A percentile compares a stretch with the other conserved stretches of the same genome.
Conservation (phyloP, 805 yeast genomes). For the Starmerella geochares region DNA sequence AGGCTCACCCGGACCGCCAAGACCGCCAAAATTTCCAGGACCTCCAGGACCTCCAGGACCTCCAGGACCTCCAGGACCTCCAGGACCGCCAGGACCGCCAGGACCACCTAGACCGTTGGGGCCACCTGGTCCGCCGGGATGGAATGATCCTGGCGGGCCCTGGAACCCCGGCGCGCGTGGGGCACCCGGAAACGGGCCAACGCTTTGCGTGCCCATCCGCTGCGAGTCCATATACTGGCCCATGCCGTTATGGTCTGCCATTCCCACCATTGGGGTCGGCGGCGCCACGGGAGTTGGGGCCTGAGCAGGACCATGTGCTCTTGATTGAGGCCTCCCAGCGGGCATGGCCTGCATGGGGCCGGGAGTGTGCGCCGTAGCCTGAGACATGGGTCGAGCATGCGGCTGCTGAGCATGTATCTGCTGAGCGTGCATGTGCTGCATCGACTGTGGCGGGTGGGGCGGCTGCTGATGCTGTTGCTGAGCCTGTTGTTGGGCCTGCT, state of each 20-base stretch:
- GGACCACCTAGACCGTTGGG: not conserved
- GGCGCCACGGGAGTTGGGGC: not conserved
- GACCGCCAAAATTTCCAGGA: not conserved
- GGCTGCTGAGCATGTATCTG: too few species aligned
- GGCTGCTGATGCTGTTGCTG: not conserved
- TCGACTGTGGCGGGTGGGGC: not conserved
- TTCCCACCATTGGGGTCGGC: not conserved
- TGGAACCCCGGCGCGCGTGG: not conserved
- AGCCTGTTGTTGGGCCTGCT: not conserved
- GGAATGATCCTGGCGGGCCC: not conserved
- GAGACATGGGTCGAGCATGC: not conserved
- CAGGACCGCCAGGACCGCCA: not conserved
- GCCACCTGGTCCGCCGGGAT: not conserved
- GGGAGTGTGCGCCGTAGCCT: not conserved
- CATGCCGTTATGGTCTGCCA: not conserved
- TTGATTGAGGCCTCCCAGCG: slow-evolving; percentile 5
- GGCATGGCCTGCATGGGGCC: slow-evolving; percentile 7
- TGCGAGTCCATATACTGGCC: slow-evolving; percentile 1
- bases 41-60: not conserved
- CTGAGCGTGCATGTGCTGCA: not conserved
- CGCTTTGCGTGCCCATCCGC: not conserved
- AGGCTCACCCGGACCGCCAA: not conserved
- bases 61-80: too few species aligned
- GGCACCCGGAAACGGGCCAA: not conserved
- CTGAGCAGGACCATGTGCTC: not conserved